Evolutionary conservation across 164 flowering plant genomes (phyloP).

Genomic region (Macadamia tetraphylla): DNA sequence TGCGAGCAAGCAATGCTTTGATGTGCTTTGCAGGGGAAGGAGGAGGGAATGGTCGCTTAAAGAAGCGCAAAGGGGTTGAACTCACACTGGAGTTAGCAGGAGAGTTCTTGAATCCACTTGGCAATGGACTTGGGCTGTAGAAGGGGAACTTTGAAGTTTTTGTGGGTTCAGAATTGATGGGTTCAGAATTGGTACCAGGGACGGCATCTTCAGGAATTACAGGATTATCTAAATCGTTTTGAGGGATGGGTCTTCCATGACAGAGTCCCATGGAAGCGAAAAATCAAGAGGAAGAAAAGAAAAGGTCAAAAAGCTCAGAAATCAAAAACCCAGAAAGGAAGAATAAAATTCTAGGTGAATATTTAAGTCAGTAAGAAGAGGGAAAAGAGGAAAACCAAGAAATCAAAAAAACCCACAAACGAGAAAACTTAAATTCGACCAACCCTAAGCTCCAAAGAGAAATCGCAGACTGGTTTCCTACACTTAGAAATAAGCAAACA

Average conservation of each 20-base stretch:
- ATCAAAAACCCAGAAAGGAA: no score
- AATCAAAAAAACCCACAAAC: no score
- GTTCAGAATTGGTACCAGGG: constrained; percentile 16
- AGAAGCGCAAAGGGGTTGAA: constrained; percentile 70
- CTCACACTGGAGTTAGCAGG: constrained; percentile 63
- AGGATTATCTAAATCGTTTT: constrained; percentile 18
- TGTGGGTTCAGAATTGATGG: constrained; percentile 19
- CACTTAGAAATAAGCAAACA: no score
- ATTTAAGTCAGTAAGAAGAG: no score
- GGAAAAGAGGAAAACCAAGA: no score
- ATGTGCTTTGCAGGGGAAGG: constrained; percentile 99
- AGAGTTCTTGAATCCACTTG: constrained; percentile 60
- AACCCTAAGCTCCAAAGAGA: no score
- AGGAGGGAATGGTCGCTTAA: constrained; percentile 88
- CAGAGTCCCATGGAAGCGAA: constrained; percentile 72
- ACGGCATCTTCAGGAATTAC: constrained; percentile 18
- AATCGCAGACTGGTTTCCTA: no score
- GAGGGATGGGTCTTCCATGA: constrained; percentile 61
- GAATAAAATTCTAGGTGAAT: no score
- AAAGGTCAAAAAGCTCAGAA: not conserved
- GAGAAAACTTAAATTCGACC: no score
- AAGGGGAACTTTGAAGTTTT: constrained; percentile 62
- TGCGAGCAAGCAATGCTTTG: constrained; percentile 64
- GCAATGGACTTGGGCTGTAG: constrained; percentile 82
- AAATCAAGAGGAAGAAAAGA: not conserved